Base-by-base conservation (phyloP, 768 basidiomycete genomes). In the Lactarius evosmus region DNA sequence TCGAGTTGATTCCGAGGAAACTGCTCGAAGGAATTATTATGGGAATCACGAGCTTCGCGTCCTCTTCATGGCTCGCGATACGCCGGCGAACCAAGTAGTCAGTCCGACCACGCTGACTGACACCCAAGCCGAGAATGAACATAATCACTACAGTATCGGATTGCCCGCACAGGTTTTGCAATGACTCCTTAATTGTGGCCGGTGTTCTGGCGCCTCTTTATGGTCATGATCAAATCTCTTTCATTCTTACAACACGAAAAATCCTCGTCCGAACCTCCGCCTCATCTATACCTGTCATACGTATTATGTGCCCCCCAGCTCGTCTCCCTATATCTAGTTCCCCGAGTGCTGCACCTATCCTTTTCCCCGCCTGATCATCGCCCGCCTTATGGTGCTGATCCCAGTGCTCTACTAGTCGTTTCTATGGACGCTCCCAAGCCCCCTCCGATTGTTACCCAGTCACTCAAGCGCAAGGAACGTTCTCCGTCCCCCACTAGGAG, bases 391-490 rank as follows among this genome's bases (percentile, higher is more conserved):
- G 50, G 27, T 64, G n/a, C 29, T 58, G 56, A 51, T 64, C 62
- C 62, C 33, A 22, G 56, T 44, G 30, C 25, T 52, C 62, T 53
- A 38, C 53, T 56, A 54, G 46, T 1, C 25, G 58, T 49, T 50
- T 46, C 67, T 40, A 69, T 69, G 68, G 68, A 69, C 59, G 51
- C 62, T 41, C 44, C 58, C 46, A 60, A 55, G 36, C 66, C 66
- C 25, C 66, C 62, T 49, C 56, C 67, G 22, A 66, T 66, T 51
- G 40, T 40, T 46, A 61, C 59, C 4, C 65, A 66, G 25, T 41
- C 62, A 7, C 52, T 67, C 51, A 69, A 69, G 52, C 68, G 68
- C 62, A 69, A 65, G 52, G 68, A 67, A 7, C 68, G 68, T 58
- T 63, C 61, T 32, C 62, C 62, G 19, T 67, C 68, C 33, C 68